A percentile compares a stretch with the other conserved stretches of the same genome.
These are phyloP conservation scores for Catenaria anguillulae DNA, from an alignment of 371 early-diverging fungal genomes.

Conservation along the genomic window DNA sequence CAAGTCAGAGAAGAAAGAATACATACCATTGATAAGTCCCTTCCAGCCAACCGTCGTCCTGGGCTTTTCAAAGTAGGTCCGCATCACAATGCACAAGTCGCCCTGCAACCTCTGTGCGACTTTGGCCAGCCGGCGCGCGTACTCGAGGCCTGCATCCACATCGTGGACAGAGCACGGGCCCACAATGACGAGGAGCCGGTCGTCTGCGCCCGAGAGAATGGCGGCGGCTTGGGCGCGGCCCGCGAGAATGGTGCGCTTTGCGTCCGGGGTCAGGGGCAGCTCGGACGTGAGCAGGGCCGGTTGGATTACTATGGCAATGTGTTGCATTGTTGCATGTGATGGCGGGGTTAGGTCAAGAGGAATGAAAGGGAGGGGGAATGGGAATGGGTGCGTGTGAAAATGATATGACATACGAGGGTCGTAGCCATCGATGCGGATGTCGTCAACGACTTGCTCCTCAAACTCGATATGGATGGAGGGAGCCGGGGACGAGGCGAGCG, in stretches of 20 bases:
- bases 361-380: too few species aligned
- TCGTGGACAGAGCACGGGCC: constrained; percentile 90
- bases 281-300: constrained; percentile 22
- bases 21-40: constrained; percentile 8
- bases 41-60: constrained; percentile 59
- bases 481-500: too few species aligned
- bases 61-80: too few species aligned
- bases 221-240: constrained; percentile 23
- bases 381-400: too few species aligned
- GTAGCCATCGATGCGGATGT: constrained; percentile 23
- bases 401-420: constrained; percentile 27
- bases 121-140: constrained; percentile 43
- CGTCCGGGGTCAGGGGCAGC: constrained; percentile 17
- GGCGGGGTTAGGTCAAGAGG: too few species aligned
- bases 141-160: constrained; percentile 67
- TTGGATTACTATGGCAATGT: constrained; percentile 12
- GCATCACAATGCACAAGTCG: constrained; percentile 72
- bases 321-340: too few species aligned
- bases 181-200: constrained; percentile 60
- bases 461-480: too few species aligned
- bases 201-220: constrained; percentile 47
- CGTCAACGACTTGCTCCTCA: constrained; percentile 27
- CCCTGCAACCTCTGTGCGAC: constrained; percentile 40
- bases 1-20: too few species aligned
- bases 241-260: constrained; percentile 37